Evolutionary conservation across 495 filamentous ascomycete species (phyloP).

Genomic region (Talaromyces thailandensis): DNA sequence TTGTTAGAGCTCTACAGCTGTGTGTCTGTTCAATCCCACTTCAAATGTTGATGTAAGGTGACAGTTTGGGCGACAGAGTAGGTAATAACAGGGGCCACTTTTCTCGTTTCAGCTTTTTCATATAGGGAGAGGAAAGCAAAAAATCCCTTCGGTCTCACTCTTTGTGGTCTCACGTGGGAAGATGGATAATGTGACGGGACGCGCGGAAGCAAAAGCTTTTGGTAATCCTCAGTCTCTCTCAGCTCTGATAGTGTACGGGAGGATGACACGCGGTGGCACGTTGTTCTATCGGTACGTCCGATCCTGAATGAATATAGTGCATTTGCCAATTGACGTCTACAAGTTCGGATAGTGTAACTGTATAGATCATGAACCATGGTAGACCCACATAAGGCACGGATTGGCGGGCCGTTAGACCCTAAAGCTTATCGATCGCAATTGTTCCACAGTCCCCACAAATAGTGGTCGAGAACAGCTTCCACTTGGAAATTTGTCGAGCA

Average conservation of each 20-base stretch:
- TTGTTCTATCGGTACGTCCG: background rate
- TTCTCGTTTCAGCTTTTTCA: no score
- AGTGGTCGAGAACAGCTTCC: background rate
- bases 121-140: no score
- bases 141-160: no score
- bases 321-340: background rate
- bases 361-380: background rate
- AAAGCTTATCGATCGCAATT: background rate
- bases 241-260: background rate
- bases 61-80: background rate
- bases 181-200: no score
- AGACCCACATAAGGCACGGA: background rate
- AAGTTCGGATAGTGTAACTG: background rate
- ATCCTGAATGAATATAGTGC: background rate
- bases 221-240: background rate
- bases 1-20: no score
- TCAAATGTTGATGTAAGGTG: no score
- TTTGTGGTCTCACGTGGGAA: no score
- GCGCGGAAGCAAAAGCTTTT: background rate
- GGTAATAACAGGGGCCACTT: background rate
- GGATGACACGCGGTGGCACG: background rate
- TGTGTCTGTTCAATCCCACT: no score
- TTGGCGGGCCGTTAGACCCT: background rate
- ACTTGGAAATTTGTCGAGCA: background rate
- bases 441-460: background rate